These are phyloP conservation scores for Lathyrus sativus DNA, from an alignment of 306 rosid species.

Conservation along the genomic window DNA sequence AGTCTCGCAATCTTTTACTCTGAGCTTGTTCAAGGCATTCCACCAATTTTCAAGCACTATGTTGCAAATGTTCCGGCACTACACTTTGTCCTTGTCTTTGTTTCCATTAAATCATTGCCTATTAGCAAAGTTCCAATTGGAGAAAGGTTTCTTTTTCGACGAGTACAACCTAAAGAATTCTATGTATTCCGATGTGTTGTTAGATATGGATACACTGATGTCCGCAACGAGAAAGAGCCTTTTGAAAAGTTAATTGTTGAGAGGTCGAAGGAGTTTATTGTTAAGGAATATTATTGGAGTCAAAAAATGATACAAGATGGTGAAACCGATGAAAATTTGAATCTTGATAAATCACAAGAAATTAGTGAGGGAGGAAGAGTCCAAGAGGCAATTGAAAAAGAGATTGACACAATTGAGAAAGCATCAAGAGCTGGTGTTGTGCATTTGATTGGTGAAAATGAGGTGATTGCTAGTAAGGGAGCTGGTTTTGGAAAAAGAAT, in stretches of 20 bases:
- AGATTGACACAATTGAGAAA: slow-evolving; percentile 53
- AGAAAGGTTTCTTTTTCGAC: slow-evolving; percentile 61
- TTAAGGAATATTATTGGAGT: slow-evolving; percentile 23
- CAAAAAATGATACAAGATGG: neutral
- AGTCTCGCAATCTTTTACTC: slow-evolving; percentile 80
- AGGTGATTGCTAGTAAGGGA: slow-evolving; percentile 60
- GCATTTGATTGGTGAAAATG: slow-evolving; percentile 73
- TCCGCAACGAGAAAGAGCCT: slow-evolving; percentile 55
- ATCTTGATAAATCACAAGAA: neutral
- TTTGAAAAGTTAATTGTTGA: slow-evolving; percentile 61
- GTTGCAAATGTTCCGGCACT: slow-evolving; percentile 62
- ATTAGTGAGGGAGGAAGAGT: neutral
- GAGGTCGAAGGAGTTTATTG: slow-evolving; percentile 50
- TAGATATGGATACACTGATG: slow-evolving; percentile 73
- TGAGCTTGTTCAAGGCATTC: slow-evolving; percentile 84
- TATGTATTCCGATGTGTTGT: slow-evolving; percentile 68
- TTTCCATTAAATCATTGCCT: slow-evolving; percentile 60
- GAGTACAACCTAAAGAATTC: slow-evolving; percentile 55
- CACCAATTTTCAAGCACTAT: slow-evolving; percentile 80
- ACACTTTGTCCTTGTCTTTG: slow-evolving; percentile 60
- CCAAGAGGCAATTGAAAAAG: slow-evolving; percentile 32
- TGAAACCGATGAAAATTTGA: too few relatives aligned
- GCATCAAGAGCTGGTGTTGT: slow-evolving; percentile 63
- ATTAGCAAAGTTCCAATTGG: slow-evolving; percentile 59
- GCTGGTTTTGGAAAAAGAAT: slow-evolving; percentile 47